Evolutionary conservation across 495 filamentous ascomycete genomes (phyloP).

Genomic region (Pseudoneurospora amorphoporcata): DNA sequence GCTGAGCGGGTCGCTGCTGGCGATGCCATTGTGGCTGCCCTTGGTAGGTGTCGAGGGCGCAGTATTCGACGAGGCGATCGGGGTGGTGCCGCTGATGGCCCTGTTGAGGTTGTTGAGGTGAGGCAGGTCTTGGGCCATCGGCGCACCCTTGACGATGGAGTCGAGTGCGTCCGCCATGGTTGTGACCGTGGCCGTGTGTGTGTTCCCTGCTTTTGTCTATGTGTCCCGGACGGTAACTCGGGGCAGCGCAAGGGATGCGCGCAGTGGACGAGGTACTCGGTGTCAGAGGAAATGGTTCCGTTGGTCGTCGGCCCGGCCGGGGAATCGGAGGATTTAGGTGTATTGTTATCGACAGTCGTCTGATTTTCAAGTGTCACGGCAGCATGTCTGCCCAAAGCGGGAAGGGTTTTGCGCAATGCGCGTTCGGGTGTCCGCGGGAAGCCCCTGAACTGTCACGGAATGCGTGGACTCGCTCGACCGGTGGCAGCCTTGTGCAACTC

Average conservation of each 20-base stretch:
- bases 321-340: neutral
- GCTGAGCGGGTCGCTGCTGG: conserved; percentile 59
- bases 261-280: neutral
- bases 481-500: neutral
- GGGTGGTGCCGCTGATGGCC: conserved; percentile 26
- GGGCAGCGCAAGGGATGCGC: neutral
- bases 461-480: neutral
- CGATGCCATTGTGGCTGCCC: neutral
- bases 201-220: conserved; percentile 1
- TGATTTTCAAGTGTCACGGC: neutral
- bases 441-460: neutral
- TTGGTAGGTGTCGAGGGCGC: conserved; percentile 30
- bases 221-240: neutral
- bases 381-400: neutral
- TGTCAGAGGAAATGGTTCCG: neutral
- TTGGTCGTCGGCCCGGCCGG: neutral
- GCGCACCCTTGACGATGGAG: conserved; percentile 77
- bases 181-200: neutral
- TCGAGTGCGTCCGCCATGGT: conserved; percentile 55
- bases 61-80: conserved; percentile 25
- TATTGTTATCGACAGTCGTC: neutral
- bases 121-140: conserved; percentile 29
- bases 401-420: neutral
- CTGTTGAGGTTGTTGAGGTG: conserved; percentile 16
- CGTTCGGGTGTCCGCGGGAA: neutral